Evolutionary conservation across 306 rosid genomes (phyloP), one percentile per base, ranked within the genome.

Genomic region (Crotalaria pallida): DNA sequence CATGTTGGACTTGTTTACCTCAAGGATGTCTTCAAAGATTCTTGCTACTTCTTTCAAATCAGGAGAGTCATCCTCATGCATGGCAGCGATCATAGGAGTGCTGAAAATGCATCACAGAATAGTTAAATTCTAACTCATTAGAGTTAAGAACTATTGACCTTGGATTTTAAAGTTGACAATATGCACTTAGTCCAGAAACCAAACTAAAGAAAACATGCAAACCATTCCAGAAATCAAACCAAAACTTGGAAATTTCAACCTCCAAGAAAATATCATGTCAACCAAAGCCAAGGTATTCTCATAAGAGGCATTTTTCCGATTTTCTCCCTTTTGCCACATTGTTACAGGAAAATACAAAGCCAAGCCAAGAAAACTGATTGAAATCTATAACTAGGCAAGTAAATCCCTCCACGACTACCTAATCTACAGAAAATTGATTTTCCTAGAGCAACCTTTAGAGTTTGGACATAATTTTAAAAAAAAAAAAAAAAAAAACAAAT

Each of bases 51-150:
- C 82, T 49, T 63, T 63, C 76, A 88, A 78, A 22, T 88, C 91
- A 11, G 73, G 82, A 27, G 91, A 79, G 61, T 74, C 88, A 62
- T 88, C 95, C 73, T 86, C 86, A 22, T 84, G 95, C 95, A 88
- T 84, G 24, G 83, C 82, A 58, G 95, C 91, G 75, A 88, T 73
- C 74, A 66, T 29, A 4, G 84, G 85, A 26, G 91, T 82, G 49
- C 95, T 86, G 83, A 67, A 75, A 57, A 49, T 18, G 52, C 75
- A 67, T 62, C 55, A 27, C 52, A 45, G 43, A 38, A 56, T 10
- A 62, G 47, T 57, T 55, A 51, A 68, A 62, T 55, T 21, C 40
- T n/a, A 64, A 38, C 11, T 23, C 63, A 33, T 33, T 33, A 9
- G n/a, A 19, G 9, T n/a, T n/a, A 29, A 61, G 48, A 15, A 16